Base-by-base conservation (phyloP, 2,329 filamentous ascomycete species). In the Oidium heveae region DNA sequence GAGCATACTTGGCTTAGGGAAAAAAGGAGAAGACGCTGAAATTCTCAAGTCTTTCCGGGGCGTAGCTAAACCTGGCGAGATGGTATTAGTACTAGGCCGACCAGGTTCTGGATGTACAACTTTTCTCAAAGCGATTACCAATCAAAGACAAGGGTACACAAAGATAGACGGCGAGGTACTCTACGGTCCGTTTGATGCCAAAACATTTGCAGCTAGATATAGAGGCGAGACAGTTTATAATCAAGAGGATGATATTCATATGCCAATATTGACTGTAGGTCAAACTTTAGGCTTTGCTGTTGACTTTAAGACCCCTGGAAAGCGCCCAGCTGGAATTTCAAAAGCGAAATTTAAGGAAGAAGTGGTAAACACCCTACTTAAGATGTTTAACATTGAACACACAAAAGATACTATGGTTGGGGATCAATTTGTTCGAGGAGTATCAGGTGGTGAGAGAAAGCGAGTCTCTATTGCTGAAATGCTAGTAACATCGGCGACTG, bases 321-420 rank as follows among this genome's bases (percentile, higher is more conserved):
- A 88, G 66, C 74, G 86, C 50, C 84, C 85, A 0, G 76, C 74
- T 4, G 85, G 84, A 22, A 74, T 91, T 60, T 79, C 76, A 41
- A 83, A 84, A 65, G 66, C 68, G 6, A 79, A 83, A 16, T 89
- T 89, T 70, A 88, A 88, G 69, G 73, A 83, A 52, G 78, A 79
- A 60, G 79, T 93, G 56, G 73, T 88, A 57, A 74, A 77, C 18
- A 76, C 82, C 62, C 72, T 94, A 56, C 71, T 94, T 53, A 86
- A 85, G 63, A 91, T 93, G 84, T 93, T 94, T 72, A 91, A 89
- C 64, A 94, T 94, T 54, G 83, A 88, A 66, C 86, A 94, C 66
- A 93, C 86, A 0, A 75, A 78, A 53, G 76, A 87, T 64, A 95
- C 88, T 0, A 78, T 89, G 33, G 86, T 94, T 28, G 88, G 88